Conservation (phyloP, 2,329 filamentous ascomycete genomes). For the Thielaviopsis cerberus region DNA sequence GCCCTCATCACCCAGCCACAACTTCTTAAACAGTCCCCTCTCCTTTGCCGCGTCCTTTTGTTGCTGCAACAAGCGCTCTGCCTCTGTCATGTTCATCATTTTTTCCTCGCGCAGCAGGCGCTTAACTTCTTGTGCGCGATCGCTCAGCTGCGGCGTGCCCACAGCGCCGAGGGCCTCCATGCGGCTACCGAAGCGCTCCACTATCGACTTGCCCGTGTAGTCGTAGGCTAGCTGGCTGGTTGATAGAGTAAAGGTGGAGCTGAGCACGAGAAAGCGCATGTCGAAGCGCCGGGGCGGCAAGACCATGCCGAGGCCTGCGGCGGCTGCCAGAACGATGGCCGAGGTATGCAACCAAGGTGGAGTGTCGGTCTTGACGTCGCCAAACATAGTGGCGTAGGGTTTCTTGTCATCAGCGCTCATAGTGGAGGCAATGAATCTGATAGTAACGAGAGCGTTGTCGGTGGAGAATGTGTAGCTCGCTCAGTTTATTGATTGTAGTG, state of each 20-base stretch:
- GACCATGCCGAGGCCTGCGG: conserved; percentile 29
- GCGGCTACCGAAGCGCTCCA: conserved; percentile 27
- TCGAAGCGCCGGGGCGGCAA: conserved; percentile 34
- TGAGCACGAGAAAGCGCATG: conserved; percentile 31
- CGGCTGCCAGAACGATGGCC: conserved; percentile 28
- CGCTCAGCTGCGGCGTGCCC: conserved; percentile 33
- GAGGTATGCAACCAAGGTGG: conserved; percentile 27
- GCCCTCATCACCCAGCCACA: conserved; percentile 42
- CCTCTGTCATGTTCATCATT: conserved; percentile 19
- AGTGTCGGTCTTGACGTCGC: conserved; percentile 12
- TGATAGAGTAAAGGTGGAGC: conserved; percentile 30
- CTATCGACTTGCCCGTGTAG: conserved; percentile 36
- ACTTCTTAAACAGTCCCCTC: conserved; percentile 22
- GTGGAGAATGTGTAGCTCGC: not conserved
- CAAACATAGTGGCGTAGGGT: not conserved
- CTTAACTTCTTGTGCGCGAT: conserved; percentile 31
- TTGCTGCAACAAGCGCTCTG: conserved; percentile 17
- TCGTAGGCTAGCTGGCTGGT: conserved; percentile 37
- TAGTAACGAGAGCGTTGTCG: not conserved
- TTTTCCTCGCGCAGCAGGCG: conserved; percentile 28
- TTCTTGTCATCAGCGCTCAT: not conserved
- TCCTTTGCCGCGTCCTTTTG: conserved; percentile 17
- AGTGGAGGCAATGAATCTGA: not conserved
- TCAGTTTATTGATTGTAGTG: too few relatives aligned
- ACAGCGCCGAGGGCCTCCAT: conserved; percentile 20